Evolutionary conservation across 495 filamentous ascomycete genomes (phyloP).

Genomic region (Podospora sp.): DNA sequence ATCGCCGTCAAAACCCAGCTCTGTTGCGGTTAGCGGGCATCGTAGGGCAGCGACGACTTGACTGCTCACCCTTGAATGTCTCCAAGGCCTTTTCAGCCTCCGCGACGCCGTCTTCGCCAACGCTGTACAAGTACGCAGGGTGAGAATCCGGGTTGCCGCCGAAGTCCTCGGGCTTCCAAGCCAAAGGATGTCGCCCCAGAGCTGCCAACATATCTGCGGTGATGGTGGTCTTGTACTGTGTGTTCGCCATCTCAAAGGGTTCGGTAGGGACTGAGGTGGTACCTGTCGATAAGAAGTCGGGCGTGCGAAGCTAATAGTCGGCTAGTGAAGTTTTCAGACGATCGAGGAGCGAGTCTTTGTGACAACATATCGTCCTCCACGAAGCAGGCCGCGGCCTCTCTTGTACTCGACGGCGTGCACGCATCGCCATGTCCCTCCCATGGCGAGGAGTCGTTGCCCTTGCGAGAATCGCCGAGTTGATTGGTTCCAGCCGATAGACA

Average conservation of each 20-base stretch:
- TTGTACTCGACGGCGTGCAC: not conserved
- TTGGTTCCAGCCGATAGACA: not conserved
- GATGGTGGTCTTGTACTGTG: not conserved
- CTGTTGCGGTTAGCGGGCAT: conserved; percentile 28
- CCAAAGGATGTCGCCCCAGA: not conserved
- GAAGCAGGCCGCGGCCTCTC: not conserved
- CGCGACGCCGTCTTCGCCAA: not conserved
- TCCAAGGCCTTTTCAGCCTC: conserved; percentile 1
- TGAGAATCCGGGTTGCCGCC: not conserved
- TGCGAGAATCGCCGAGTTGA: not conserved
- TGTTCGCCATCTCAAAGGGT: not conserved
- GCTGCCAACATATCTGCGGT: not conserved
- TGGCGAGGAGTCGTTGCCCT: not conserved
- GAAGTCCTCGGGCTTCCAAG: not conserved
- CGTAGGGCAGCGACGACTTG: not conserved
- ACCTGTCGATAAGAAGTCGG: not conserved
- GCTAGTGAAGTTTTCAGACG: not conserved
- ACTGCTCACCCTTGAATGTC: conserved; percentile 42
- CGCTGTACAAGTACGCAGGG: not conserved
- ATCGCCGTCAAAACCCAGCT: conserved; percentile 39
- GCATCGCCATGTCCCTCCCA: not conserved
- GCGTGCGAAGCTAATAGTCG: not conserved
- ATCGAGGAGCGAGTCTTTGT: not conserved
- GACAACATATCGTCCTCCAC: not conserved
- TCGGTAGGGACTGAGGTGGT: not conserved